Conservation (phyloP, 805 yeast genomes). For the Kluyveromyces siamensis region DNA sequence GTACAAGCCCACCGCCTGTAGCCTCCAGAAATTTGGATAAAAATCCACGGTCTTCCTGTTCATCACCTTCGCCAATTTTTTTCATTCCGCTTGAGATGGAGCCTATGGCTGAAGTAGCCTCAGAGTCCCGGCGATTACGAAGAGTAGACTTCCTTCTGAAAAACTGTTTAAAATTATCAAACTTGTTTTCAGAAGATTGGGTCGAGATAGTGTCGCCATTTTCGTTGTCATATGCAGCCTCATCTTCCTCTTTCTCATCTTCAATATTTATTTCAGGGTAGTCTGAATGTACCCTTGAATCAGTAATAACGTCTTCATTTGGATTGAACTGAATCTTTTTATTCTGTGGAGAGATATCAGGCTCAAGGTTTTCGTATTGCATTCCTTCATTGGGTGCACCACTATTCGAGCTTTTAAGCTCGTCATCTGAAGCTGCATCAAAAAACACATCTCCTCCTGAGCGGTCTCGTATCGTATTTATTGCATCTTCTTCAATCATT, state of each 20-base stretch:
- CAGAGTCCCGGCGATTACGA: constrained; percentile 3
- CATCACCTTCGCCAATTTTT: constrained; percentile 12
- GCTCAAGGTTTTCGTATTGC: neutral
- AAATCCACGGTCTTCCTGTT: constrained; percentile 17
- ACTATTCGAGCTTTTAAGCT: neutral
- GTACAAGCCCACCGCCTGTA: constrained; percentile 28
- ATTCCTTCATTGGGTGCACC: neutral
- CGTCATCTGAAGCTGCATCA: constrained; percentile 6
- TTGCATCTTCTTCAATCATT: constrained; percentile 15
- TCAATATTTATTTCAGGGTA: neutral
- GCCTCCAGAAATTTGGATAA: constrained; percentile 25
- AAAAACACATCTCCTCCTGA: constrained; percentile 9
- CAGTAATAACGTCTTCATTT: neutral
- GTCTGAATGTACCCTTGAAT: neutral
- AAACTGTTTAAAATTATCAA: constrained; percentile 16
- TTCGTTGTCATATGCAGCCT: neutral
- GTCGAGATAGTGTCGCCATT: constrained; percentile 8
- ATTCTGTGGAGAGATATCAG: neutral
- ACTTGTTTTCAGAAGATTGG: constrained; percentile 10
- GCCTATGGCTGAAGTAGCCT: neutral
- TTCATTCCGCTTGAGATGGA: constrained; percentile 2
- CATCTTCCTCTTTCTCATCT: constrained; percentile 1
- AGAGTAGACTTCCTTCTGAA: constrained; percentile 12
- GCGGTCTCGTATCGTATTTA: constrained; percentile 12
- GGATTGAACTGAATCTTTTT: neutral